Conservation (phyloP, 169 alveolate genomes). For the Plasmodium malariae region DNA sequence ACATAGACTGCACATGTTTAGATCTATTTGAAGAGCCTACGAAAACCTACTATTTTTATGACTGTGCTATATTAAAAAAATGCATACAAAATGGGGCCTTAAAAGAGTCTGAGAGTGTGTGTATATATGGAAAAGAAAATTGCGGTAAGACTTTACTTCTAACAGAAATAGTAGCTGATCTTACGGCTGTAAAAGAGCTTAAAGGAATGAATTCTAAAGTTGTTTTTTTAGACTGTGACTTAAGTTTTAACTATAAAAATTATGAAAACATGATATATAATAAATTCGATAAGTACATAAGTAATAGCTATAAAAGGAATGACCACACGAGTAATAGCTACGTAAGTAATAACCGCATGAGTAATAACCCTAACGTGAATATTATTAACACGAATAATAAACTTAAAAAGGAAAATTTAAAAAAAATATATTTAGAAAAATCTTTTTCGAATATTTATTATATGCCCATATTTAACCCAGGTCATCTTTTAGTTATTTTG, state of each 20-base stretch:
- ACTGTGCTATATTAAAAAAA: conserved; percentile 51
- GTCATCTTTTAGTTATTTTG: conserved; percentile 53
- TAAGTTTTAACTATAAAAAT: conserved; percentile 52
- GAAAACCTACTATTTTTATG: conserved; percentile 20
- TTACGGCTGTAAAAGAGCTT: conserved; percentile 69
- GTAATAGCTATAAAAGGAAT: neutral
- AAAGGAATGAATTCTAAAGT: conserved; percentile 74
- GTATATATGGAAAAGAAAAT: conserved; percentile 74
- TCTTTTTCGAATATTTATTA: conserved; percentile 61
- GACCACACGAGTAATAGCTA: neutral
- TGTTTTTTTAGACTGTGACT: conserved; percentile 61
- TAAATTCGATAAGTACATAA: conserved; percentile 40
- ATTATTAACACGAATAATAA: neutral
- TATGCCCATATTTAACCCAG: conserved; percentile 74
- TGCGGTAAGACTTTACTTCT: conserved; percentile 62
- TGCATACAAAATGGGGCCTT: conserved; percentile 55
- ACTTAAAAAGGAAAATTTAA: conserved; percentile 1
- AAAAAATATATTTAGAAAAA: conserved; percentile 25
- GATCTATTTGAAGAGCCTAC: conserved; percentile 50
- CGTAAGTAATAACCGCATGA: neutral
- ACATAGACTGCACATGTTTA: conserved; percentile 70
- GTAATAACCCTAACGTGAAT: neutral
- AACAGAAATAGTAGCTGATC: conserved; percentile 66
- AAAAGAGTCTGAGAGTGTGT: conserved; percentile 58
- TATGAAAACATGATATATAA: conserved; percentile 46